These are phyloP conservation scores for Phytophthora idaei DNA, from an alignment of 352 stramenopile genomes.

Conservation along the genomic window DNA sequence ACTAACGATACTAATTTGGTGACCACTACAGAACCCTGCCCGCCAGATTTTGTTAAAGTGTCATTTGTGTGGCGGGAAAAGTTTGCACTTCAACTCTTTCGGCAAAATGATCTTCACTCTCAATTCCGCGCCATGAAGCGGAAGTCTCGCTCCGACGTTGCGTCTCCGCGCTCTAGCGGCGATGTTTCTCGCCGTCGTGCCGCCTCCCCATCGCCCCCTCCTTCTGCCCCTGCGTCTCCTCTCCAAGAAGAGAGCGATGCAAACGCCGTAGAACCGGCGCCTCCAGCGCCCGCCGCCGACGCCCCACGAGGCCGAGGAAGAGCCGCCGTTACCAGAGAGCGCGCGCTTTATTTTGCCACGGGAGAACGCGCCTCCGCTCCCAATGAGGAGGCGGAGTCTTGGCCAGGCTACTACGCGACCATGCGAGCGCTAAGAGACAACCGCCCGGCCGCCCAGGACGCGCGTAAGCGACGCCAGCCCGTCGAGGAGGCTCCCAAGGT, in stretches of 20 bases:
- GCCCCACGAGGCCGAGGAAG: conserved; percentile 23
- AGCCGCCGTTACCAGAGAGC: conserved; percentile 44
- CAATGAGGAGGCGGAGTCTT: conserved; percentile 42
- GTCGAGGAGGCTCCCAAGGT: conserved; percentile 19
- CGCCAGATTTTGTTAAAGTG: conserved; percentile 11
- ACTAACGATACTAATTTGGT: too few species aligned
- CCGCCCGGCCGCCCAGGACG: conserved; percentile 60
- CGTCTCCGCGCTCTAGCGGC: conserved; percentile 7
- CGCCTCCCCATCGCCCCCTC: not conserved
- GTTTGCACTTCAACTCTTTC: conserved; percentile 10
- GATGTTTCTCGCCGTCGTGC: conserved; percentile 6
- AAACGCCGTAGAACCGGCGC: not conserved
- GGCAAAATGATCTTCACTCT: conserved; percentile 18
- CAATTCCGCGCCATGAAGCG: conserved; percentile 40
- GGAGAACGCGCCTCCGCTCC: conserved; percentile 18
- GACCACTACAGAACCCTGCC: not conserved
- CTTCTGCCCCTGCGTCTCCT: not conserved
- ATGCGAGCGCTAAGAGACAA: conserved; percentile 66
- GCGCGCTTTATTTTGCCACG: conserved; percentile 58
- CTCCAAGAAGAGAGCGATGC: not conserved
- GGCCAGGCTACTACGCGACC: conserved; percentile 82
- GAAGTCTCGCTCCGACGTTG: conserved; percentile 17
- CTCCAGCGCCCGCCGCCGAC: not conserved
- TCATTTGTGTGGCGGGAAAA: conserved; percentile 20
- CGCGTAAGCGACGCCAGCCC: conserved; percentile 51